Evolutionary conservation across 371 early-diverging fungal species (phyloP).

Genomic region (Circinella minor): DNA sequence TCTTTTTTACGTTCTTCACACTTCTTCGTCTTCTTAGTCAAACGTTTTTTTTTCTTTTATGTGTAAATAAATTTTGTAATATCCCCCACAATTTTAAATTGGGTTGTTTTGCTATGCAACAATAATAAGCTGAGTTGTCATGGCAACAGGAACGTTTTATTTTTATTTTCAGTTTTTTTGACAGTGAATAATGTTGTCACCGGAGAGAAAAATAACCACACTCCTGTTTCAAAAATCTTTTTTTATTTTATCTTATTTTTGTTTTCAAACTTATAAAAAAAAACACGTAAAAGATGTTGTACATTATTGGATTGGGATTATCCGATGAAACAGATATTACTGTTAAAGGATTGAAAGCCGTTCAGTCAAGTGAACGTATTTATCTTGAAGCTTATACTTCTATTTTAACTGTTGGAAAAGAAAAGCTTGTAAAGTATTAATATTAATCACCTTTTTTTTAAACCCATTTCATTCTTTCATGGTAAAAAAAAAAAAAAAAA

Average conservation of each 20-base stretch:
- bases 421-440: slow-evolving; percentile 64
- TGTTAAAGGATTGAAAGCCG: slow-evolving; percentile 93
- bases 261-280: not conserved
- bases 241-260: not conserved
- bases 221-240: not conserved
- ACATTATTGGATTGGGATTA: slow-evolving; percentile 96
- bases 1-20: not conserved
- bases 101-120: no score
- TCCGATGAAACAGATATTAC: slow-evolving; percentile 96
- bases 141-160: no score
- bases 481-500: no score
- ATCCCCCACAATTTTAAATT: not conserved
- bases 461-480: no score
- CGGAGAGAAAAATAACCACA: not conserved
- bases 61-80: slow-evolving; percentile 4
- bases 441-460: no score
- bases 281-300: slow-evolving; percentile 67
- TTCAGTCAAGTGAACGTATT: slow-evolving; percentile 86
- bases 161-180: no score
- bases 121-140: no score
- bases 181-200: not conserved
- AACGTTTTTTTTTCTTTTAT: not conserved
- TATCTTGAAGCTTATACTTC: slow-evolving; percentile 99
- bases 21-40: no score
- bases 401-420: slow-evolving; percentile 87